Conservation (phyloP, 768 basidiomycete species). For the Kwoniella bestiolae region DNA sequence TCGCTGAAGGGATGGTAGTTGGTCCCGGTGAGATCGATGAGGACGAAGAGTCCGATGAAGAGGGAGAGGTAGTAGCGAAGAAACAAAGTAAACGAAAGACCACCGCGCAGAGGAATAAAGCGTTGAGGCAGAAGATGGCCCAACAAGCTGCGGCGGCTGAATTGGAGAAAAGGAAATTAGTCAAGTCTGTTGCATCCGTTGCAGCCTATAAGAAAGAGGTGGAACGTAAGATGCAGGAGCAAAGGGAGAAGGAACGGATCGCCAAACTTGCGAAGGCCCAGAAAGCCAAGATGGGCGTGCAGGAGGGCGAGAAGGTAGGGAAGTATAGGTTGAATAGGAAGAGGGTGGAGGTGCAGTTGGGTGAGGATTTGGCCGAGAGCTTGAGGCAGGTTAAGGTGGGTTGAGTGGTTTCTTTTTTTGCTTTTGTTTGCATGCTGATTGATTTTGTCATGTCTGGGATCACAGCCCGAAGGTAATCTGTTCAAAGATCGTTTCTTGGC, state of each 20-base stretch:
- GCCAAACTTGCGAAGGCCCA: conserved; percentile 62
- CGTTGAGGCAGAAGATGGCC: conserved; percentile 68
- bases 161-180: conserved; percentile 65
- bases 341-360: conserved; percentile 80
- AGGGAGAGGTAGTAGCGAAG: conserved; percentile 57
- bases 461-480: conserved; percentile 86
- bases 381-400: conserved; percentile 79
- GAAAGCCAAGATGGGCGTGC: conserved; percentile 67
- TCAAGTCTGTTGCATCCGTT: conserved; percentile 67
- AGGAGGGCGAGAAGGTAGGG: conserved; percentile 72
- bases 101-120: conserved; percentile 71
- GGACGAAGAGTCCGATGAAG: conserved; percentile 56
- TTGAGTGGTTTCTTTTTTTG: conserved; percentile 16
- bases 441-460: background rate
- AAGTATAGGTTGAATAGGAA: conserved; percentile 74
- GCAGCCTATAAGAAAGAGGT: conserved; percentile 63
- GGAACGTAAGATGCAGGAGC: conserved; percentile 56
- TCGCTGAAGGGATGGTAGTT: conserved; percentile 68
- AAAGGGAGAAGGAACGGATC: conserved; percentile 56
- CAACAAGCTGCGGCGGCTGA: conserved; percentile 67
- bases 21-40: conserved; percentile 45
- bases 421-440: conserved; percentile 6
- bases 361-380: conserved; percentile 85
- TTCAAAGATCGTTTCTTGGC: conserved; percentile 87
- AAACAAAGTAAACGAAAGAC: conserved; percentile 62